A percentile compares a stretch with the other conserved stretches of the same genome.
These are phyloP conservation scores for Ogataea trehaloabstinens DNA, from an alignment of 805 yeast genomes.

Conservation along the genomic window DNA sequence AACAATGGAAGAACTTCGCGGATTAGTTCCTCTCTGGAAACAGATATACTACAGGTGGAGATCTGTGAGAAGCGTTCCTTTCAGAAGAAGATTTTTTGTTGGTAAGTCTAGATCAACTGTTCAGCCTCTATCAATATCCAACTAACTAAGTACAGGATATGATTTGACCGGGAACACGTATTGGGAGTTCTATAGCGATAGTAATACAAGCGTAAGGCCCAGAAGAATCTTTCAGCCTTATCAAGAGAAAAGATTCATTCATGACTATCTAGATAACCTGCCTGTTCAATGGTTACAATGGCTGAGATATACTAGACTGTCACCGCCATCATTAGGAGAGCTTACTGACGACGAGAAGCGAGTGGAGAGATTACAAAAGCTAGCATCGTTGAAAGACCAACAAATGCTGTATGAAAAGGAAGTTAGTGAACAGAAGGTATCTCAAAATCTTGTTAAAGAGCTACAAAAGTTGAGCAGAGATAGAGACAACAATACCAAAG, in stretches of 20 bases:
- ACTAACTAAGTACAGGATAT: slow-evolving; percentile 41
- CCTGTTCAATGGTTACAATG: slow-evolving; percentile 82
- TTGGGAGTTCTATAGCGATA: slow-evolving; percentile 72
- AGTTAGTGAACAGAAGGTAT: slow-evolving; percentile 16
- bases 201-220: slow-evolving; percentile 38
- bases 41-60: slow-evolving; percentile 55
- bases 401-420: slow-evolving; percentile 32
- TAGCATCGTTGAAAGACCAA: slow-evolving; percentile 46
- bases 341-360: slow-evolving; percentile 57
- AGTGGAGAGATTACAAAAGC: slow-evolving; percentile 47
- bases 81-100: slow-evolving; percentile 64
- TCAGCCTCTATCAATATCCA: neutral
- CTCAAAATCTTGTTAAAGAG: slow-evolving; percentile 23
- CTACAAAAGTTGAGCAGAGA: slow-evolving; percentile 14
- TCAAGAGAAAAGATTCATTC: slow-evolving; percentile 44
- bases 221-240: slow-evolving; percentile 65
- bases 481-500: slow-evolving; percentile 3
- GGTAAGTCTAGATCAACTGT: slow-evolving; percentile 25
- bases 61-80: slow-evolving; percentile 62
- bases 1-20: slow-evolving; percentile 48
- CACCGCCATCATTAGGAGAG: slow-evolving; percentile 63
- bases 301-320: slow-evolving; percentile 62
- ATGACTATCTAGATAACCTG: slow-evolving; percentile 56
- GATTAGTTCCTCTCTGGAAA: slow-evolving; percentile 48
- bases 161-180: slow-evolving; percentile 83